A percentile compares a stretch with the other conserved stretches of the same genome.
These are phyloP conservation scores for Skeletonema tropicum DNA, from an alignment of 108 stramenopile genomes.

Conservation along the genomic window DNA sequence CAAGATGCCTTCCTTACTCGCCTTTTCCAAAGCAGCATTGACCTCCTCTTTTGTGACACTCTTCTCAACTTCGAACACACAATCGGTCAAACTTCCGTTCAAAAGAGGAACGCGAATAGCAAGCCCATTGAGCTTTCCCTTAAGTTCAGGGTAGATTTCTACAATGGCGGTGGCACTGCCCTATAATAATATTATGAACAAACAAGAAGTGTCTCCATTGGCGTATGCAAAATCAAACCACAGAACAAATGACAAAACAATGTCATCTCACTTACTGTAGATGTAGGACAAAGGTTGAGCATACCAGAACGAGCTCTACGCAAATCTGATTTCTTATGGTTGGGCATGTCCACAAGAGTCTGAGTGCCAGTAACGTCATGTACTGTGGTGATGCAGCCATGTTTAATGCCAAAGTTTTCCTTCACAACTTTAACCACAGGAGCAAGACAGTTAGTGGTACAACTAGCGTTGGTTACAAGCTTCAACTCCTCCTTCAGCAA, in stretches of 20 bases:
- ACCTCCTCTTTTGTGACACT: slow-evolving; percentile 82
- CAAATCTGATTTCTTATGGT: slow-evolving; percentile 90
- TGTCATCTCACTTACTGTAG: slow-evolving; percentile 55
- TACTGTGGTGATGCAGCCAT: slow-evolving; percentile 94
- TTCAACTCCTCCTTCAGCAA: slow-evolving; percentile 65
- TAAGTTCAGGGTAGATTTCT: slow-evolving; percentile 94
- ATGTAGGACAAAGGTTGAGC: slow-evolving; percentile 92
- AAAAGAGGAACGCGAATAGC: slow-evolving; percentile 92
- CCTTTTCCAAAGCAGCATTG: slow-evolving; percentile 83
- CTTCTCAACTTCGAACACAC: slow-evolving; percentile 84
- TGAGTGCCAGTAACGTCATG: slow-evolving; percentile 95
- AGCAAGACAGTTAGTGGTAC: slow-evolving; percentile 96
- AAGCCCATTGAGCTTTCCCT: slow-evolving; percentile 94
- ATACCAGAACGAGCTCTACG: slow-evolving; percentile 92
- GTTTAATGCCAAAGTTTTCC: slow-evolving; percentile 91
- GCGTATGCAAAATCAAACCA: neutral
- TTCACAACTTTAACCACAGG: slow-evolving; percentile 94
- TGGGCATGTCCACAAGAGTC: slow-evolving; percentile 90
- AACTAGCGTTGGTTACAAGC: slow-evolving; percentile 92
- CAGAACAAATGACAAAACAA: neutral
- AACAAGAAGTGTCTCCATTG: neutral
- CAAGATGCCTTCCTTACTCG: slow-evolving; percentile 77
- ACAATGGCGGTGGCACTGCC: slow-evolving; percentile 92
- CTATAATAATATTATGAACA: neutral
- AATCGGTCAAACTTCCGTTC: slow-evolving; percentile 90